Evolutionary conservation across 495 filamentous ascomycete species (phyloP).

Genomic region (Aspergillus indologenus): DNA sequence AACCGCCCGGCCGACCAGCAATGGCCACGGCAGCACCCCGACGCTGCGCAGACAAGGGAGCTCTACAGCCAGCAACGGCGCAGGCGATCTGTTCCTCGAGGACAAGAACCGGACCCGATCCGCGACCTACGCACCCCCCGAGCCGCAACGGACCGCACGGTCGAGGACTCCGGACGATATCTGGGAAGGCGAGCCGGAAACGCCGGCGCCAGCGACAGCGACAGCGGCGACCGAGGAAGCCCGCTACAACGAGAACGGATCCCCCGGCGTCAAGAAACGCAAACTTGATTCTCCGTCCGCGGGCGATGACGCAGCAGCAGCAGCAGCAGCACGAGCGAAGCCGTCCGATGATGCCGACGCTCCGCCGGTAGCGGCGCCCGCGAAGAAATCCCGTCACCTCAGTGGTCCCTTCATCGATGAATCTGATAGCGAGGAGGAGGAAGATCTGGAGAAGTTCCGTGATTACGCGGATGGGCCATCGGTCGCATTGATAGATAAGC

Average conservation of each 20-base stretch:
- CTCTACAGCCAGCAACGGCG: constrained; percentile 18
- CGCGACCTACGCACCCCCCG: constrained; percentile 4
- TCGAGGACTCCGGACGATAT: constrained; percentile 38
- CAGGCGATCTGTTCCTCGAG: constrained; percentile 42
- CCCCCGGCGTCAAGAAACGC: constrained; percentile 34
- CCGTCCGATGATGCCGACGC: constrained; percentile 4
- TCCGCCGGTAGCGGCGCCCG: constrained; percentile 2
- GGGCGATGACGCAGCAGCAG: neutral
- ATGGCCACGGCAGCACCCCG: constrained; percentile 22
- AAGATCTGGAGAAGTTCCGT: constrained; percentile 38
- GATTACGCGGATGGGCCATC: constrained; percentile 18
- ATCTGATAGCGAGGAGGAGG: constrained; percentile 64
- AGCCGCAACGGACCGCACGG: neutral
- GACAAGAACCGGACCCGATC: constrained; percentile 32
- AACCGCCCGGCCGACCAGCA: constrained; percentile 14
- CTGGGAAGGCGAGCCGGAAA: constrained; percentile 31
- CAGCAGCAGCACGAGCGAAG: neutral
- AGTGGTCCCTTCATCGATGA: constrained; percentile 63
- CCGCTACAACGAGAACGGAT: constrained; percentile 30
- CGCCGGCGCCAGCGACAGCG: neutral
- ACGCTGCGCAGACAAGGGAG: constrained; percentile 15
- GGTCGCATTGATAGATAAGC: neutral
- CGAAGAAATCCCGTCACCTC: constrained; percentile 17
- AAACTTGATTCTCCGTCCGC: constrained; percentile 34
- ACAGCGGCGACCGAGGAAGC: constrained; percentile 19